These are phyloP conservation scores for Calonectria pseudoturangicola DNA, from an alignment of 2,329 filamentous ascomycete species.

Conservation along the genomic window DNA sequence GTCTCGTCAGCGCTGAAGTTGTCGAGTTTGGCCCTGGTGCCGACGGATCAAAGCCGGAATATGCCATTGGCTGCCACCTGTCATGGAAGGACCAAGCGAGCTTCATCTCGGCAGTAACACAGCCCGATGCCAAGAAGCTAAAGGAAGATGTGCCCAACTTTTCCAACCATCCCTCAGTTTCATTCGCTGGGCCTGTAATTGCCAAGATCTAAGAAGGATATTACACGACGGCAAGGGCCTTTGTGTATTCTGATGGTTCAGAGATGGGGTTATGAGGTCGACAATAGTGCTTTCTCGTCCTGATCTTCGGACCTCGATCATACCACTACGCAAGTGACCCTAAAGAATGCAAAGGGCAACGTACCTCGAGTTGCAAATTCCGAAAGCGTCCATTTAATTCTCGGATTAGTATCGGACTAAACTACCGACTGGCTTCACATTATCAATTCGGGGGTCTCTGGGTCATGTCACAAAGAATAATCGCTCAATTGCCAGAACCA, in stretches of 20 bases:
- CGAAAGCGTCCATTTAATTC: too few species aligned
- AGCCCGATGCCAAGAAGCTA: background rate
- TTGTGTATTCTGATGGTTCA: background rate
- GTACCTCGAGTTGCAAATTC: background rate
- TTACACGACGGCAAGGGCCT: background rate
- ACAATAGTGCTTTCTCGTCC: too few species aligned
- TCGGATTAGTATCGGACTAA: too few species aligned
- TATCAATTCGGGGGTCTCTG: too few species aligned
- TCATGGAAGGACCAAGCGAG: conserved; percentile 14
- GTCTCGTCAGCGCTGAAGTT: conserved; percentile 5
- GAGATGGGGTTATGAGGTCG: background rate
- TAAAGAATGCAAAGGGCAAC: too few species aligned
- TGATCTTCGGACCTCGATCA: background rate
- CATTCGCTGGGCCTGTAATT: conserved; percentile 12
- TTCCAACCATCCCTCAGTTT: conserved; percentile 17
- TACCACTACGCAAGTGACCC: background rate
- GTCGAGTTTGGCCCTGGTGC: conserved; percentile 18
- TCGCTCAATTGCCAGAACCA: too few species aligned
- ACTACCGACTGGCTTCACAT: too few species aligned
- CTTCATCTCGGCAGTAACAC: conserved; percentile 6
- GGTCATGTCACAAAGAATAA: background rate
- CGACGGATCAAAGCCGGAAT: background rate
- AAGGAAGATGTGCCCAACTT: conserved; percentile 18
- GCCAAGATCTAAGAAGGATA: conserved; percentile 15
- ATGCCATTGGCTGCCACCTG: conserved; percentile 10